Percentiles rank a stretch among this genome's conserved stretches.
These are phyloP conservation scores for Mallotus japonicus DNA, from an alignment of 441 rosid genomes.

Conservation along the genomic window DNA sequence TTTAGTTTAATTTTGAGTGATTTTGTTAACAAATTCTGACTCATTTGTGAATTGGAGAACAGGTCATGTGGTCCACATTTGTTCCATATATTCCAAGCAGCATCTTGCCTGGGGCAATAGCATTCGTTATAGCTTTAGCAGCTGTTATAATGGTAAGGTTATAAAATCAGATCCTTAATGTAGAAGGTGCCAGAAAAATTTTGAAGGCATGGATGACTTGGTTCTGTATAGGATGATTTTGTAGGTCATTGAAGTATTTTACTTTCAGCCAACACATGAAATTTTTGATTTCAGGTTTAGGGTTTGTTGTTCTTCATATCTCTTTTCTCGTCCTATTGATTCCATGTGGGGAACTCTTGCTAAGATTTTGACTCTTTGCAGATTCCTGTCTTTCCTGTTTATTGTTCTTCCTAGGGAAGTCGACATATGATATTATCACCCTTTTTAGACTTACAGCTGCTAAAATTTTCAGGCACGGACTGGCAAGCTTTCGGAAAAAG, in stretches of 20 bases:
- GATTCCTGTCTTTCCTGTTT: neutral
- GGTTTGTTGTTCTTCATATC: neutral
- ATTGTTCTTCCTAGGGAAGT: neutral
- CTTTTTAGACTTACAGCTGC: conserved; percentile 29
- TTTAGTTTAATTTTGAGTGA: neutral
- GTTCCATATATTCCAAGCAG: conserved; percentile 71
- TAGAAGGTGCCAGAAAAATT: neutral
- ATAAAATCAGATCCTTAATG: conserved; percentile 10
- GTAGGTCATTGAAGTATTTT: neutral
- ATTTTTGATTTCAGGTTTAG: neutral
- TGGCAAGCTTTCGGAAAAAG: conserved; percentile 67
- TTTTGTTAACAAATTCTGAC: neutral
- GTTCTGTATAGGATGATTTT: neutral
- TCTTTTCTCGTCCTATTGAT: neutral
- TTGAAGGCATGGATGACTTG: neutral
- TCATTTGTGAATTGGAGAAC: conserved; percentile 21
- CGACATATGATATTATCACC: conserved; percentile 2
- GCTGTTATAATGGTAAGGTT: conserved; percentile 73
- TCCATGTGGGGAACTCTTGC: neutral
- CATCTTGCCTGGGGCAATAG: conserved; percentile 60
- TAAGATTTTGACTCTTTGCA: neutral
- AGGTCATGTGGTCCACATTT: conserved; percentile 96
- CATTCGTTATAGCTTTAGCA: conserved; percentile 54
- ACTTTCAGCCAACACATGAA: neutral
- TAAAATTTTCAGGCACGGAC: conserved; percentile 69